Conservation (phyloP, 352 stramenopile genomes). For the Pythium utonaiense region DNA sequence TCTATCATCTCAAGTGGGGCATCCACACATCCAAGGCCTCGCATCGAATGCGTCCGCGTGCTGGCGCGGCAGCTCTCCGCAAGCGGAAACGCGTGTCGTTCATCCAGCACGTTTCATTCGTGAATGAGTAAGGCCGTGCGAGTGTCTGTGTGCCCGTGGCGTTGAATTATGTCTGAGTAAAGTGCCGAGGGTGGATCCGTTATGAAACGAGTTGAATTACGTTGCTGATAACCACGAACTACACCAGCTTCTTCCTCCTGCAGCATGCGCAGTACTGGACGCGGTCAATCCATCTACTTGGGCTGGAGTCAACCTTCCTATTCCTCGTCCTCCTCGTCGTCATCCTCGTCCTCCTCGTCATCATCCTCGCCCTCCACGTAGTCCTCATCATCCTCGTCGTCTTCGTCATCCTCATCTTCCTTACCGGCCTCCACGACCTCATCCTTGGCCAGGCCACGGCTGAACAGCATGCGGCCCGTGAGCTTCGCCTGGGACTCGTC, state of each 20-base stretch:
- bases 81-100: conserved; percentile 88
- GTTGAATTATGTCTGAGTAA: neutral
- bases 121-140: conserved; percentile 16
- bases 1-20: conserved; percentile 85
- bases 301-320: neutral
- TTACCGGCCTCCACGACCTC: conserved; percentile 40
- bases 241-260: conserved; percentile 23
- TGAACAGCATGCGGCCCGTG: conserved; percentile 74
- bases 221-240: neutral
- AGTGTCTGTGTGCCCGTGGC: neutral
- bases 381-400: conserved; percentile 37
- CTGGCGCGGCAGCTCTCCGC: conserved; percentile 52
- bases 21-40: conserved; percentile 54
- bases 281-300: neutral
- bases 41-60: conserved; percentile 60
- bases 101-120: conserved; percentile 86
- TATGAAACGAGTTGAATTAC: conserved; percentile 16
- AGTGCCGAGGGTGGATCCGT: neutral
- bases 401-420: conserved; percentile 47
- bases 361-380: conserved; percentile 35
- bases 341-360: conserved; percentile 26
- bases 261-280: conserved; percentile 16
- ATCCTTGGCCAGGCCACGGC: conserved; percentile 68
- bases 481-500: conserved; percentile 71
- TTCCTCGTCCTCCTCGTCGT: conserved; percentile 31